Evolutionary conservation across 2,329 filamentous ascomycete species (phyloP).

Genomic region (Zymoseptoria passerinii): DNA sequence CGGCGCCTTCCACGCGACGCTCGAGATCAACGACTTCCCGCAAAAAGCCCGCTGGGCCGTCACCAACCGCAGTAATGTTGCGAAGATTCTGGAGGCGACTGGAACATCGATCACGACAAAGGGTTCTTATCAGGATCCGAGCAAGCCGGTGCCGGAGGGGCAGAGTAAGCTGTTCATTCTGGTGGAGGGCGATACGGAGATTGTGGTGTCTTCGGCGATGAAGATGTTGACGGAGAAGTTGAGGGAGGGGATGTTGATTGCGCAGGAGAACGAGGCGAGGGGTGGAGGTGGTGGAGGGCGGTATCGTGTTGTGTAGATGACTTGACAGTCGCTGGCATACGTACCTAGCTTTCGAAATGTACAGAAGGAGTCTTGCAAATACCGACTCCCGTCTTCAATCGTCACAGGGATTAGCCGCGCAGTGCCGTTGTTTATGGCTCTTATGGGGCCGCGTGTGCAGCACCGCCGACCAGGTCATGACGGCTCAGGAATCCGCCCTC

Average conservation of each 20-base stretch:
- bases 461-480: background rate
- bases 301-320: slow-evolving; percentile 68
- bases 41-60: slow-evolving; percentile 98
- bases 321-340: background rate
- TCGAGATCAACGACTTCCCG: slow-evolving; percentile 99
- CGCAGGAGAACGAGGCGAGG: slow-evolving; percentile 74
- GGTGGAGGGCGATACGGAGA: slow-evolving; percentile 92
- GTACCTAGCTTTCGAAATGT: no score
- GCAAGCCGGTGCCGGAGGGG: slow-evolving; percentile 67
- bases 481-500: background rate
- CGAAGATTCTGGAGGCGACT: slow-evolving; percentile 91
- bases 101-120: slow-evolving; percentile 97
- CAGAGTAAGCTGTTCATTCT: slow-evolving; percentile 96
- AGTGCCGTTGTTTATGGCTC: background rate
- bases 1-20: slow-evolving; percentile 88
- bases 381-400: background rate
- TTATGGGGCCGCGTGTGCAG: background rate
- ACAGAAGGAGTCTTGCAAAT: no score
- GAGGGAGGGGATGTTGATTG: slow-evolving; percentile 82
- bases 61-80: slow-evolving; percentile 95
- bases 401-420: background rate
- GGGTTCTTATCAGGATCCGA: slow-evolving; percentile 76
- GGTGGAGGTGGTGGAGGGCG: slow-evolving; percentile 59
- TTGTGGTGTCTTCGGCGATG: slow-evolving; percentile 84
- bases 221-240: slow-evolving; percentile 79